phyloP scores from a whole-genome alignment of 1,284 basidiomycete genomes.

The Fomitopsis betulina region DNA sequence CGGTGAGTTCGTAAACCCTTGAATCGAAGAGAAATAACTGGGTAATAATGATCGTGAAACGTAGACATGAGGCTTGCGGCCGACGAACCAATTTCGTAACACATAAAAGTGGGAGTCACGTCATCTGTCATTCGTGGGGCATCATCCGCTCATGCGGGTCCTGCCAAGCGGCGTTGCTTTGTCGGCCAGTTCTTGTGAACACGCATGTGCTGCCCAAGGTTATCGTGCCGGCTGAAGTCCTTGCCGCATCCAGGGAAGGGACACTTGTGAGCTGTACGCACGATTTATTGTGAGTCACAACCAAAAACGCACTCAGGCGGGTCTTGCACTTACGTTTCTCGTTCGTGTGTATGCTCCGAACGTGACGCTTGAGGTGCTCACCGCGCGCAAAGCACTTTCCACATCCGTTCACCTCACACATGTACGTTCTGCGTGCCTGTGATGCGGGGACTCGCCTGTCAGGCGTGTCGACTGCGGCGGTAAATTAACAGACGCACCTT shows the following conservation, averaged over 20 bases:
- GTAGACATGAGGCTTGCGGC: background rate
- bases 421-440: slow-evolving; percentile 54
- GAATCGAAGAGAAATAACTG: slow-evolving; percentile 7
- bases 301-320: slow-evolving; percentile 4
- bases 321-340: slow-evolving; percentile 62
- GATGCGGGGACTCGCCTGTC: slow-evolving; percentile 21
- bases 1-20: slow-evolving; percentile 2
- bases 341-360: slow-evolving; percentile 75
- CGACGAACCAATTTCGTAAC: background rate
- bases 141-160: slow-evolving; percentile 12
- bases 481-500: slow-evolving; percentile 18
- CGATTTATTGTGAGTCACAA: background rate
- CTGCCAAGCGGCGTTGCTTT: slow-evolving; percentile 16
- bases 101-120: background rate
- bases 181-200: slow-evolving; percentile 56
- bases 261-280: slow-evolving; percentile 64
- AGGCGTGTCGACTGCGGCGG: slow-evolving; percentile 9
- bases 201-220: slow-evolving; percentile 77
- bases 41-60: slow-evolving; percentile 15
- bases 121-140: background rate
- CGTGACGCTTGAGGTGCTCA: slow-evolving; percentile 77
- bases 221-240: slow-evolving; percentile 83
- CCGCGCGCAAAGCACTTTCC: slow-evolving; percentile 76
- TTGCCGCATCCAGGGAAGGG: slow-evolving; percentile 74
- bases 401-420: slow-evolving; percentile 70